A percentile compares a stretch with the other conserved stretches of the same genome.
Evolutionary conservation across 2,329 filamentous ascomycete genomes (phyloP).

Genomic region (Paracorniculantispora psalliotae): DNA sequence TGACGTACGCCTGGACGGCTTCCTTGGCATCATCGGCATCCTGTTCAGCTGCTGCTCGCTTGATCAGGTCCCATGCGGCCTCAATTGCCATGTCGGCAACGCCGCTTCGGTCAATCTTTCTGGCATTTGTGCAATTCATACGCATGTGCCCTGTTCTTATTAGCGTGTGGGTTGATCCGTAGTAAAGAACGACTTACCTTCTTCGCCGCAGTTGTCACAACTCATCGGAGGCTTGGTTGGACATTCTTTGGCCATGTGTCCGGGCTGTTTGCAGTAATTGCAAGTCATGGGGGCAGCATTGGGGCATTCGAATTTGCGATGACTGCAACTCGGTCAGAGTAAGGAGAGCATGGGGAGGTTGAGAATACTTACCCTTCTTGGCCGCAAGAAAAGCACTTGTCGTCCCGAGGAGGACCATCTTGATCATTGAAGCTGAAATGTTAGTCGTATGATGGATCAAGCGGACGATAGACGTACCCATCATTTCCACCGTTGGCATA

Average conservation of each 20-base stretch:
- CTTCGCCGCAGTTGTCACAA: conserved; percentile 58
- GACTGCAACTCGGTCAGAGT: conserved; percentile 17
- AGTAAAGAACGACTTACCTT: conserved; percentile 39
- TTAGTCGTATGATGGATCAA: background rate
- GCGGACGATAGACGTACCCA: background rate
- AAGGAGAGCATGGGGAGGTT: background rate
- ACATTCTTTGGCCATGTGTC: conserved; percentile 57
- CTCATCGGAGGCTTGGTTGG: conserved; percentile 50
- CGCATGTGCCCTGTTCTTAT: conserved; percentile 47
- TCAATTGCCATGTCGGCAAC: conserved; percentile 48
- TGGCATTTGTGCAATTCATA: conserved; percentile 53
- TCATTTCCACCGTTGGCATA: background rate
- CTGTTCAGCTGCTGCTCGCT: conserved; percentile 43
- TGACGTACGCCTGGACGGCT: conserved; percentile 56
- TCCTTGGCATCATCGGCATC: conserved; percentile 62
- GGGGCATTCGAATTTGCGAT: conserved; percentile 32
- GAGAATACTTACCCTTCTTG: conserved; percentile 27
- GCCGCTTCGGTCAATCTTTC: conserved; percentile 50
- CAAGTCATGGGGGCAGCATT: conserved; percentile 31
- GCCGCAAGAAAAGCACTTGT: conserved; percentile 34
- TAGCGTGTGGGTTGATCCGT: conserved; percentile 3
- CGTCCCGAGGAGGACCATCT: conserved; percentile 18
- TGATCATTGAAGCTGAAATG: conserved; percentile 11
- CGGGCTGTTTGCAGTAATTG: conserved; percentile 44
- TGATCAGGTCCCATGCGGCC: conserved; percentile 53